Evolutionary conservation across 163 green algal species (phyloP).

Genomic region (Picocystis sp.): DNA sequence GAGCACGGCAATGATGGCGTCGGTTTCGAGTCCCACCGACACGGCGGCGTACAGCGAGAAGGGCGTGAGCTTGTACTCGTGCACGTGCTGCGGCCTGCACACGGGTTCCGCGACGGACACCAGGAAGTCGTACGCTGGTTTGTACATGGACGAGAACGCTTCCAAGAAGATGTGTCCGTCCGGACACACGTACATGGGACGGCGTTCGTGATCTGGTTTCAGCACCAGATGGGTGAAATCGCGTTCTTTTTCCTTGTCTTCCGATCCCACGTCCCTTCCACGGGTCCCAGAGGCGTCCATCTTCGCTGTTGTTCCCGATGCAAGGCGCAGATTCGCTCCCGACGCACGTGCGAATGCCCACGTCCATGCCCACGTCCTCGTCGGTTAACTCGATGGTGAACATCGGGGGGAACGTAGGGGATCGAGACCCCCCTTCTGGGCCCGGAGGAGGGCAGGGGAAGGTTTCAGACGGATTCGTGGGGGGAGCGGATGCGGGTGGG

Average conservation of each 20-base stretch:
- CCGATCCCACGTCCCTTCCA: no score
- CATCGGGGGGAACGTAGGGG: no score
- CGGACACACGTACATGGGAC: conserved; percentile 86
- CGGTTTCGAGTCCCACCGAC: conserved; percentile 75
- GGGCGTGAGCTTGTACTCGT: conserved; percentile 83
- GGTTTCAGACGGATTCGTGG: no score
- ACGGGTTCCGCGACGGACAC: conserved; percentile 92
- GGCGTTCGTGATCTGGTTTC: conserved; percentile 70
- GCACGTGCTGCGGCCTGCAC: conserved; percentile 72
- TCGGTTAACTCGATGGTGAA: no score
- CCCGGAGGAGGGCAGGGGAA: no score
- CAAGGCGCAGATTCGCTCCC: no score
- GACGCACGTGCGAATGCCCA: no score
- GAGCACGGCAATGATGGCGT: conserved; percentile 85
- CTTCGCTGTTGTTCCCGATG: no score
- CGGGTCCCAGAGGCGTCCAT: no score
- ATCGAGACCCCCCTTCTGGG: no score
- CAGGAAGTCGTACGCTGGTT: conserved; percentile 83
- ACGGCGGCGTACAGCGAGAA: conserved; percentile 95
- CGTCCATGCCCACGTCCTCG: no score
- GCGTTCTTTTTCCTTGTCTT: neutral
- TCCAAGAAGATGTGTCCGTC: conserved; percentile 94
- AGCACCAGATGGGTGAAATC: conserved; percentile 51
- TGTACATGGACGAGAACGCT: conserved; percentile 88
- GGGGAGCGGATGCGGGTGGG: no score